A percentile compares a stretch with the other conserved stretches of the same genome.
phyloP scores from a whole-genome alignment of 768 basidiomycete species.

The Leccinum pellstonianum region DNA sequence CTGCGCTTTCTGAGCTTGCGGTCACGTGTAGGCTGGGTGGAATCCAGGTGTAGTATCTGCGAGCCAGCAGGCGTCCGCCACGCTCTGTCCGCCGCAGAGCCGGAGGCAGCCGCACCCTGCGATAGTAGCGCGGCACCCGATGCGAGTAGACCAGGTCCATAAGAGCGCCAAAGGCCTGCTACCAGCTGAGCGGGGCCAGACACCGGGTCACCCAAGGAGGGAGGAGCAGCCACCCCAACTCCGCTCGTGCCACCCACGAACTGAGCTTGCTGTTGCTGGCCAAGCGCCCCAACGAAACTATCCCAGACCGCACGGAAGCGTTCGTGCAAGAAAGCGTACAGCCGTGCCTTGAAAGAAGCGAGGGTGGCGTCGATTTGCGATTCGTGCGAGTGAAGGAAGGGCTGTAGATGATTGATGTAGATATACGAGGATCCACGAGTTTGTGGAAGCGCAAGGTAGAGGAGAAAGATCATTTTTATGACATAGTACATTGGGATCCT shows the following conservation, averaged over 20 bases:
- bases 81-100: conserved; percentile 27
- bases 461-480: conserved; percentile 78
- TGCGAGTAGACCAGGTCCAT: conserved; percentile 71
- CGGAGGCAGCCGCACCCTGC: conserved; percentile 46
- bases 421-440: conserved; percentile 85
- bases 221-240: conserved; percentile 36
- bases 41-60: conserved; percentile 27
- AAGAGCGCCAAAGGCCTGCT: conserved; percentile 71
- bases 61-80: conserved; percentile 33
- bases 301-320: conserved; percentile 66
- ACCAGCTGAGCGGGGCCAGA: conserved; percentile 67
- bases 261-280: conserved; percentile 38
- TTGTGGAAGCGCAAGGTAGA: conserved; percentile 89
- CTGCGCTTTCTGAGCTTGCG: conserved; percentile 49
- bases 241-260: conserved; percentile 22
- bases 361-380: conserved; percentile 80
- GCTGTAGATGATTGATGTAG: conserved; percentile 76
- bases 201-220: conserved; percentile 50
- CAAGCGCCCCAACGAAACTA: conserved; percentile 49
- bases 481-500: conserved; percentile 88
- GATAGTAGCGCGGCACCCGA: conserved; percentile 62
- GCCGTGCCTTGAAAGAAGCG: conserved; percentile 55
- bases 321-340: conserved; percentile 65
- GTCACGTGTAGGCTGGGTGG: conserved; percentile 38
- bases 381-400: conserved; percentile 83